These are phyloP conservation scores for Sequoiadendron giganteum DNA, from an alignment of 75 land plant species.

Conservation along the genomic window DNA sequence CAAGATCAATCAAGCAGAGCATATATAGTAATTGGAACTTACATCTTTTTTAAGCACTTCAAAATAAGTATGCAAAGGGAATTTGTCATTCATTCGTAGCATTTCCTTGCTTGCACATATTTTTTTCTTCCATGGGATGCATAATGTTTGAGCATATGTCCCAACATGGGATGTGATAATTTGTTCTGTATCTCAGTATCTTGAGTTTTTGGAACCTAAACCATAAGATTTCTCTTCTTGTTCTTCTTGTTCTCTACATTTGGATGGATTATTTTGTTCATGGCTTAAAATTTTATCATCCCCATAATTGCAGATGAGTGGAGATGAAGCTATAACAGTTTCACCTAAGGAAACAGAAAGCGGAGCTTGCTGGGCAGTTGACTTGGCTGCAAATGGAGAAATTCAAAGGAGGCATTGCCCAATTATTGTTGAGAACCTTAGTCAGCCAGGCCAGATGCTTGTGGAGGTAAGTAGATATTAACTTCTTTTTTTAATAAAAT, in stretches of 20 bases:
- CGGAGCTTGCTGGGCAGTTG: slow-evolving; percentile 82
- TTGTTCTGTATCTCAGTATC: neutral
- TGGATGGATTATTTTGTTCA: neutral
- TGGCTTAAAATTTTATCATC: neutral
- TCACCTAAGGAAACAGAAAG: slow-evolving; percentile 15
- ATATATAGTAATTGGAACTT: neutral
- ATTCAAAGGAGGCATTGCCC: slow-evolving; percentile 55
- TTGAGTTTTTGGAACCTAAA: neutral
- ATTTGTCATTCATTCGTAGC: neutral
- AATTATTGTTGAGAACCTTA: slow-evolving; percentile 70
- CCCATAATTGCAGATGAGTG: neutral
- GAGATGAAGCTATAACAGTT: neutral
- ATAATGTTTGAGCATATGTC: neutral
- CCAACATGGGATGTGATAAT: neutral
- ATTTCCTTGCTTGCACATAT: neutral
- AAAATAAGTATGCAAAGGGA: neutral
- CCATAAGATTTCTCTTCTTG: neutral
- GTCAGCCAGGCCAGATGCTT: slow-evolving; percentile 71
- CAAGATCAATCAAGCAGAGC: neutral
- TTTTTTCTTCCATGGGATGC: neutral
- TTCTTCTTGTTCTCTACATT: neutral
- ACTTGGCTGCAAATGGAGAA: slow-evolving; percentile 40
- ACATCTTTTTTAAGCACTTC: neutral
- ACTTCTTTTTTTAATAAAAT: neutral
- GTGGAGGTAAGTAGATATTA: slow-evolving; percentile 54